Percentiles rank a stretch among this genome's conserved stretches.
phyloP scores from a whole-genome alignment of 106 monocot genomes.

The Posidonia australis region DNA sequence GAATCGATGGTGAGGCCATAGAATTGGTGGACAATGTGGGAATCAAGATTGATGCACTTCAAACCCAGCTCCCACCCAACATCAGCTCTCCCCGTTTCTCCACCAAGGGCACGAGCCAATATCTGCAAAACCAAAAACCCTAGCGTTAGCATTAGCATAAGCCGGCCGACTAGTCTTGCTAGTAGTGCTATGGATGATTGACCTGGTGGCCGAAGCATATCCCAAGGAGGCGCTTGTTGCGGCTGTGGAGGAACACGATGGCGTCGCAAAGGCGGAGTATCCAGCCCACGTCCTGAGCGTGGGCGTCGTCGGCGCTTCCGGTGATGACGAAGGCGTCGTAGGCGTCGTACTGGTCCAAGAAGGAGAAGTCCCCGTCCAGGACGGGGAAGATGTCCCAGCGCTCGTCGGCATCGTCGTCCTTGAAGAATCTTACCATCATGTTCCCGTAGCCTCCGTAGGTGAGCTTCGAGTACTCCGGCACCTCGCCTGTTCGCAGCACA shows the following conservation, averaged over 20 bases:
- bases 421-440: constrained; percentile 16
- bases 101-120: constrained; percentile 27
- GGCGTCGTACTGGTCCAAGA: constrained; percentile 1
- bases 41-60: constrained; percentile 14
- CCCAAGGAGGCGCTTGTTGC: constrained; percentile 16
- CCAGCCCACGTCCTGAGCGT: constrained; percentile 11
- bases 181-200: no score
- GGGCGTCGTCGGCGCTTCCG: constrained; percentile 28
- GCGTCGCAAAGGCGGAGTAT: constrained; percentile 11
- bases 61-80: constrained; percentile 34
- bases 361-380: constrained; percentile 24
- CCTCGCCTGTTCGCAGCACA: constrained; percentile 20
- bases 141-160: no score
- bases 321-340: constrained; percentile 30
- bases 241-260: constrained; percentile 11
- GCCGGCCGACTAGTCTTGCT: no score
- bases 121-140: no score
- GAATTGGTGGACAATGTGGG: constrained; percentile 6
- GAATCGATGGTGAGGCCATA: constrained; percentile 14
- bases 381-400: constrained; percentile 26
- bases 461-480: constrained; percentile 18
- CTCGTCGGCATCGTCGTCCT: constrained; percentile 4
- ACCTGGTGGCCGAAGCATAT: constrained; percentile 37
- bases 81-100: constrained; percentile 23
- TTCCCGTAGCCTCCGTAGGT: constrained; percentile 16